A percentile compares a stretch with the other conserved stretches of the same genome.
phyloP scores from a whole-genome alignment of 78 protist species.

The Protostelium mycophagum region DNA sequence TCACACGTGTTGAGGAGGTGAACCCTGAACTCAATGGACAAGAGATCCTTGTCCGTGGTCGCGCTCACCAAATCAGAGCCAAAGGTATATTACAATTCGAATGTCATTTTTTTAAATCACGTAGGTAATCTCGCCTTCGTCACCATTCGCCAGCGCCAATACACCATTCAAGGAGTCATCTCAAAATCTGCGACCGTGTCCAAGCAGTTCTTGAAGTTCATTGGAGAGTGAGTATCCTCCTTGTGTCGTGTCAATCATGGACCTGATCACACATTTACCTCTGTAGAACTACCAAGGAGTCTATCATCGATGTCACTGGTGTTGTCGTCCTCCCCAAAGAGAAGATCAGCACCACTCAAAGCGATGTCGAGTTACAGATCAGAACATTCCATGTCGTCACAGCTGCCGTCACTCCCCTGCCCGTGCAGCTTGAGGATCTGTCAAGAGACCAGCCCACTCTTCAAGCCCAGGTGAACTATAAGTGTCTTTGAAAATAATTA shows the following conservation, averaged over 20 bases:
- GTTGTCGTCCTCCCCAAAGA: constrained; percentile 23
- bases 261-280: constrained; percentile 13
- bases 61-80: constrained; percentile 9
- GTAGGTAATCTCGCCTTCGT: constrained; percentile 68
- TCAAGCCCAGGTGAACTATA: constrained; percentile 9
- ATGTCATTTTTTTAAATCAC: neutral
- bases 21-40: neutral
- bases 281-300: constrained; percentile 70
- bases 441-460: constrained; percentile 21
- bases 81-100: constrained; percentile 8
- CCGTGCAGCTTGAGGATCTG: constrained; percentile 83
- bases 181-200: constrained; percentile 14
- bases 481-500: neutral
- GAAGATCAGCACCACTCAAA: constrained; percentile 69
- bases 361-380: constrained; percentile 78
- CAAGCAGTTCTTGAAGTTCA: constrained; percentile 69
- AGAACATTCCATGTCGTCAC: constrained; percentile 38
- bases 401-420: constrained; percentile 45
- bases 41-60: constrained; percentile 27
- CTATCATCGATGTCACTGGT: constrained; percentile 87
- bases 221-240: constrained; percentile 6
- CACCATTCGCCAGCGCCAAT: constrained; percentile 66
- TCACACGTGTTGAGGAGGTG: constrained; percentile 19
- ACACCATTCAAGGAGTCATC: constrained; percentile 80
- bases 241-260: neutral